Conservation (phyloP, 768 basidiomycete species). For the Trametes gibbosa region DNA sequence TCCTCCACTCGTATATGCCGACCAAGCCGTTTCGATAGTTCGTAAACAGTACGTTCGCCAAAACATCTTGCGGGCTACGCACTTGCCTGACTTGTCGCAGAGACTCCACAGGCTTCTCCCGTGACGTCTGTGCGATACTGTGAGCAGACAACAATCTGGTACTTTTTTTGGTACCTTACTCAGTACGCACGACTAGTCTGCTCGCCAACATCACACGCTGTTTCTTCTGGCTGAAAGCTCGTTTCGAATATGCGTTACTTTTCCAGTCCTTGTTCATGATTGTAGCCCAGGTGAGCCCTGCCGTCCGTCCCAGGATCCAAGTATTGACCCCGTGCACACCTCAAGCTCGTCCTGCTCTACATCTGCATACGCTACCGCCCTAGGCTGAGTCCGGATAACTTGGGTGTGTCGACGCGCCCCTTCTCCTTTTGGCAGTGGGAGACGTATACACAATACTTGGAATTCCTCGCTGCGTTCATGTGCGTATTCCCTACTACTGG, state of each 20-base stretch:
- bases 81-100: slow-evolving; percentile 35
- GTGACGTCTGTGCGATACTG: slow-evolving; percentile 85
- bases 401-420: slow-evolving; percentile 60
- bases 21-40: slow-evolving; percentile 80
- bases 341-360: slow-evolving; percentile 71
- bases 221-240: slow-evolving; percentile 87
- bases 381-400: slow-evolving; percentile 52
- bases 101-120: slow-evolving; percentile 83
- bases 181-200: slow-evolving; percentile 41
- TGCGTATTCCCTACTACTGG: slow-evolving; percentile 36
- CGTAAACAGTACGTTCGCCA: slow-evolving; percentile 56
- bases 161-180: too few species aligned
- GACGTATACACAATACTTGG: slow-evolving; percentile 73
- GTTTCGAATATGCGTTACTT: slow-evolving; percentile 74
- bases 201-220: slow-evolving; percentile 85
- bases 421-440: slow-evolving; percentile 87
- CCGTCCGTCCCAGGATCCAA: neutral
- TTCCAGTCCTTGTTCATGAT: slow-evolving; percentile 86
- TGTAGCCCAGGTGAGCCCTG: slow-evolving; percentile 64
- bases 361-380: slow-evolving; percentile 79
- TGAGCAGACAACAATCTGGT: slow-evolving; percentile 30
- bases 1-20: slow-evolving; percentile 81
- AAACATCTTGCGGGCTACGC: neutral
- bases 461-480: slow-evolving; percentile 81
- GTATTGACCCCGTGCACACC: neutral